Base-by-base conservation (phyloP, 495 filamentous ascomycete genomes). In the Penicillium pulvis region DNA sequence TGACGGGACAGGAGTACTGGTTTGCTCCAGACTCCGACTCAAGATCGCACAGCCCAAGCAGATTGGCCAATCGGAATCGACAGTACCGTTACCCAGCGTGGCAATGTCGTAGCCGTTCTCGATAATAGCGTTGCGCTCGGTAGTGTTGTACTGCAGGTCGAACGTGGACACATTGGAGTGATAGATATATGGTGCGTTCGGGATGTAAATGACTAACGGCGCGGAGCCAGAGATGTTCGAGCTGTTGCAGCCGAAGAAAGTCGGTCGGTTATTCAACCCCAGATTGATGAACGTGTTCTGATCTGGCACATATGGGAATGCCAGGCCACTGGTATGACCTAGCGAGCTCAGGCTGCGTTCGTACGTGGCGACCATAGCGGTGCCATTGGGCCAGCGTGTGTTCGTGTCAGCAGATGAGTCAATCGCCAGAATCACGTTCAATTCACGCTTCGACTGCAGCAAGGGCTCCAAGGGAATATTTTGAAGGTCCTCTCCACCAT, bases 351-450 rank as follows among this genome's bases (percentile, higher is more conserved):
- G 59, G 53, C 84, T 85, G 51, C 93, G 91, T 64, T 90, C 75
- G 75, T 94, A 97, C 26, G 90, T 92, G 19, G 92, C 90, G 11
- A 93, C 85, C 7, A 97, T 69, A 9, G 90, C 79, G 9, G 92
- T 90, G 33, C 91, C 93, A 73, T 96, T 95, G 45, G 93, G 93
- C 90, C 91, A 97, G 74, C 74, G 80, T 59, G 77, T 79, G 11
- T 72, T 70, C 0, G 88, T 93, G 72, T 97, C 93, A 35, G 91
- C 92, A 6, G 88, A 91, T 45, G 84, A 86, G 73, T 98, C 93
- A 59, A 96, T 76, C 20, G 93, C 93, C 68, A 97, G 95, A 70
- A 97, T 92, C 24, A 96, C 89, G 70, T 97, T 93, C 50, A 98
- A 86, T 46, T 81, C 60, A 23, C 93, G 89, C 35, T 72, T 28